A percentile compares a stretch with the other conserved stretches of the same genome.
These are phyloP conservation scores for Monosporozyma siamensis DNA, from an alignment of 805 yeast species.

Conservation along the genomic window DNA sequence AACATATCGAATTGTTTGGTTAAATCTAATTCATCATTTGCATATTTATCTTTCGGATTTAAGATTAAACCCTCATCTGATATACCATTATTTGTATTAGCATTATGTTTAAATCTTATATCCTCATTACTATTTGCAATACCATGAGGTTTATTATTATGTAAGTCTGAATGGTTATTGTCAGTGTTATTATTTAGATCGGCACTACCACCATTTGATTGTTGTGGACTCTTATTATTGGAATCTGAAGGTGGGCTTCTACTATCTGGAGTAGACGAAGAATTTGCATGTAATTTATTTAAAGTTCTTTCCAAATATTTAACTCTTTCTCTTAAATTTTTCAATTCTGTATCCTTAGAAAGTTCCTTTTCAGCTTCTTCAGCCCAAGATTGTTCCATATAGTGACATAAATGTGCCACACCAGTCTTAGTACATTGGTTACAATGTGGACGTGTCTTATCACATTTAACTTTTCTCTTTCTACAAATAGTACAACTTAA, in stretches of 20 bases:
- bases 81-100: neutral
- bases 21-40: constrained; percentile 30
- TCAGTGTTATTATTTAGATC: neutral
- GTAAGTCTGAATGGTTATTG: neutral
- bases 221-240: constrained; percentile 1
- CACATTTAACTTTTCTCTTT: constrained; percentile 42
- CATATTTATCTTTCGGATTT: constrained; percentile 14
- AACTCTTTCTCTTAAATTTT: constrained; percentile 49
- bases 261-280: constrained; percentile 5
- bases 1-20: constrained; percentile 38
- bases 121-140: neutral
- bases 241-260: constrained; percentile 1
- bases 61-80: neutral
- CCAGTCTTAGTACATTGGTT: constrained; percentile 49
- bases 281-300: constrained; percentile 20
- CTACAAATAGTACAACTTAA: constrained; percentile 41
- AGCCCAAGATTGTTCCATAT: constrained; percentile 56
- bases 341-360: constrained; percentile 37
- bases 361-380: constrained; percentile 38
- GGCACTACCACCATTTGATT: neutral
- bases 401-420: constrained; percentile 48
- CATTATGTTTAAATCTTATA: neutral
- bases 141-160: neutral
- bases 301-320: constrained; percentile 43
- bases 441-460: constrained; percentile 46